Conservation (phyloP, 345 rosid species). For the Gossypium raimondii region DNA sequence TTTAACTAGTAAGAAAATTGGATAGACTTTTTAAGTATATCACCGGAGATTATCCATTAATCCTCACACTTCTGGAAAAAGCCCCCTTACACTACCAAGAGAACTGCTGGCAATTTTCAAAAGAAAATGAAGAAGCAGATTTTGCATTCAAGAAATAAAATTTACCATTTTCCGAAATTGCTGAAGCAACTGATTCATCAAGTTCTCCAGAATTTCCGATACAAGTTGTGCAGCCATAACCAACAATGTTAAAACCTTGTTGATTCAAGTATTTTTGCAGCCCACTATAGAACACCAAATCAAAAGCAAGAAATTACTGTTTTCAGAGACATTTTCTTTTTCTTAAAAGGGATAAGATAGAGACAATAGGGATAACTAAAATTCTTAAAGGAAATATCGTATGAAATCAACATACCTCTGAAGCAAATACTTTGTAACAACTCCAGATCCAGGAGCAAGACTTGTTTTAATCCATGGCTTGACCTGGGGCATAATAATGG, state of each 20-base stretch:
- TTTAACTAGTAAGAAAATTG: background rate
- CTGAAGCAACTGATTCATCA: conserved; percentile 87
- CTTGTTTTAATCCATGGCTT: conserved; percentile 98
- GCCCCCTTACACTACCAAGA: background rate
- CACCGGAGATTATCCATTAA: background rate
- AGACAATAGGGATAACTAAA: background rate
- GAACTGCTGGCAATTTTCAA: background rate
- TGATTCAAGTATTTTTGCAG: conserved; percentile 60
- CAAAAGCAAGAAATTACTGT: background rate
- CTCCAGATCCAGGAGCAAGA: conserved; percentile 99
- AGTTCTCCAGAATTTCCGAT: conserved; percentile 96
- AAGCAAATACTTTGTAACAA: conserved; percentile 83
- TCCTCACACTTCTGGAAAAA: background rate
- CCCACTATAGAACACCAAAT: conserved; percentile 49
- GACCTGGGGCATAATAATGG: conserved; percentile 46
- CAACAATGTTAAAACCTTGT: conserved; percentile 91
- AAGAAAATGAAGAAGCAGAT: background rate
- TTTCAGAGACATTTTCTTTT: background rate
- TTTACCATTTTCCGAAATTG: conserved; percentile 86
- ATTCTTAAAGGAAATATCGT: background rate
- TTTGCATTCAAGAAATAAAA: background rate
- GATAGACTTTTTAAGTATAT: background rate
- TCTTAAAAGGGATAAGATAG: background rate
- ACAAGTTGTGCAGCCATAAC: conserved; percentile 98
- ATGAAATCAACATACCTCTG: conserved; percentile 46